Evolutionary conservation across 345 rosid species (phyloP), one percentile per base, ranked within the genome.

Genomic region (Garcia nutans): DNA sequence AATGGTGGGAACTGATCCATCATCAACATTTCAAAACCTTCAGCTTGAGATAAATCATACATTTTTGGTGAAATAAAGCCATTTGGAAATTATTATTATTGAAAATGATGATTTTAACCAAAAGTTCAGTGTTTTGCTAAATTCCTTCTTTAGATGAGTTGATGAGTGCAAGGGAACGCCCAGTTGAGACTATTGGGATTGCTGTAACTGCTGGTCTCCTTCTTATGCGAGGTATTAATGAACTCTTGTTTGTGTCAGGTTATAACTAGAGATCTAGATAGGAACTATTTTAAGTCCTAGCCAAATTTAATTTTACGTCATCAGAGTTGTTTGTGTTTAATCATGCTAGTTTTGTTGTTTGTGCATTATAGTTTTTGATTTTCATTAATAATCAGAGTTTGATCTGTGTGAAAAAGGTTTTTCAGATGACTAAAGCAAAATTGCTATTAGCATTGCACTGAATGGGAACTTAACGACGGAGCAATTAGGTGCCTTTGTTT

Each of bases 141-240:
- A 16, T 54, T 54, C 41, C 52, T 16, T 68, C 37, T 72, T 77
- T 85, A 94, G 99, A 87, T 47, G 93, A 84, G 78, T 57, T 96
- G 86, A 76, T 12, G 76, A 78, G 54, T 12, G 92, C 89, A 23
- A 88, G 85, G 80, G 97, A 93, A 64, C 83, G 87, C 74, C 99
- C 99, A 8, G 90, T 84, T 65, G 88, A 90, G 70, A 80, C 89
- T 80, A 52, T 85, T 75, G 99, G 96, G 59, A 33, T 88, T 82
- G 83, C 92, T 78, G 70, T 87, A 23, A 74, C 93, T n/a, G 85
- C 97, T 80, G 87, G 79, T 61, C 81, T 93, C 69, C 70, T 92
- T 73, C 92, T 93, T 68, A 78, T 96, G 86, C 91, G 86, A 80
- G 97, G 99, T 89, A 80, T 70, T 42, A 45, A 67, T n/a, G 20